These are phyloP conservation scores for Starmerella stellata DNA, from an alignment of 805 yeast genomes.

Conservation along the genomic window DNA sequence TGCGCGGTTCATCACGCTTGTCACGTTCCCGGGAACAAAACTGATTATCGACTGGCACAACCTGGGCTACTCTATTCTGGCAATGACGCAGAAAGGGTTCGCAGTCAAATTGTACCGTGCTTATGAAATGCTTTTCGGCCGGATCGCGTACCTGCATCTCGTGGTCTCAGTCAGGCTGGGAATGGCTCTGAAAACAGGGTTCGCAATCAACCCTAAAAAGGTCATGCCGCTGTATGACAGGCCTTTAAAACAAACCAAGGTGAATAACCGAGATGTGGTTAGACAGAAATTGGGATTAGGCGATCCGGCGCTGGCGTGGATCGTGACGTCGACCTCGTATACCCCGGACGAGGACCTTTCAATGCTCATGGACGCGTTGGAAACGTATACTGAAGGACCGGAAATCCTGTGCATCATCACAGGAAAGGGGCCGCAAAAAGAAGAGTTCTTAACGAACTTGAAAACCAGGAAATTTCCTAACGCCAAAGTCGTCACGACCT, in stretches of 20 bases:
- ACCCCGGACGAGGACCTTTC: slow-evolving; percentile 88
- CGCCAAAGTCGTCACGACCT: slow-evolving; percentile 43
- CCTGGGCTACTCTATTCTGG: slow-evolving; percentile 66
- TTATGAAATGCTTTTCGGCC: slow-evolving; percentile 49
- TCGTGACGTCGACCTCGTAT: slow-evolving; percentile 79
- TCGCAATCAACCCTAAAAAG: slow-evolving; percentile 32
- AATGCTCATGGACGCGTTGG: slow-evolving; percentile 50
- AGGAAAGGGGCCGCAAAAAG: slow-evolving; percentile 80
- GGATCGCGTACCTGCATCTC: slow-evolving; percentile 49
- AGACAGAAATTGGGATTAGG: slow-evolving; percentile 26
- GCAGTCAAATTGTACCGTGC: slow-evolving; percentile 32
- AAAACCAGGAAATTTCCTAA: slow-evolving; percentile 28
- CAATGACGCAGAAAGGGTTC: slow-evolving; percentile 29
- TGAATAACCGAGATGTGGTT: slow-evolving; percentile 21
- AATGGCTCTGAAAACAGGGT: slow-evolving; percentile 35
- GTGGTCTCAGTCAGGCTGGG: slow-evolving; percentile 71
- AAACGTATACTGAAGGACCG: slow-evolving; percentile 19
- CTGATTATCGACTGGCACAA: slow-evolving; percentile 93
- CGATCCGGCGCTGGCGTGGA: slow-evolving; percentile 43
- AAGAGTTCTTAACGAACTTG: slow-evolving; percentile 33
- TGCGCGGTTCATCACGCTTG: slow-evolving; percentile 34
- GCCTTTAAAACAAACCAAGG: slow-evolving; percentile 52
- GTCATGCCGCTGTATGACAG: slow-evolving; percentile 66
- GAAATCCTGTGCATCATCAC: slow-evolving; percentile 66
- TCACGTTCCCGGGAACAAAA: slow-evolving; percentile 36